Conservation (phyloP, 352 stramenopile species). For the Aphanomyces astaci region DNA sequence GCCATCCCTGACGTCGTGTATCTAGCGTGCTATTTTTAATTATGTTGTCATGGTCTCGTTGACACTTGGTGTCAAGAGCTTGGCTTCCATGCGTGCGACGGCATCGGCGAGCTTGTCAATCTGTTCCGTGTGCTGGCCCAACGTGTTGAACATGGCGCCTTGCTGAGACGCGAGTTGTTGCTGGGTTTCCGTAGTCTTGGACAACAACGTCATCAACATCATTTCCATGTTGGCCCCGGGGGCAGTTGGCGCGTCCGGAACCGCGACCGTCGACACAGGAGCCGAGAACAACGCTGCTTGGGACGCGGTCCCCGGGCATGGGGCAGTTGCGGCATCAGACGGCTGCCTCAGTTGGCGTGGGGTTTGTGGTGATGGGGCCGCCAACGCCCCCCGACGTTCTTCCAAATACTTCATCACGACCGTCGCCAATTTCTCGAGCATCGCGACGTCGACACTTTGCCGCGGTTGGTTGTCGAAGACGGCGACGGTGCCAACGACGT, state of each 20-base stretch:
- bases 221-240: conserved; percentile 75
- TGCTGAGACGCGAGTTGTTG: conserved; percentile 86
- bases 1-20: no score
- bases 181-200: conserved; percentile 80
- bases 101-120: conserved; percentile 80
- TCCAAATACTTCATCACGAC: conserved; percentile 84
- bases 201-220: conserved; percentile 84
- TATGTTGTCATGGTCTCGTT: no score
- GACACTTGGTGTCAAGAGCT: conserved; percentile 35
- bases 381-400: conserved; percentile 73
- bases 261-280: conserved; percentile 32
- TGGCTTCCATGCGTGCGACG: conserved; percentile 84
- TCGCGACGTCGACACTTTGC: conserved; percentile 77
- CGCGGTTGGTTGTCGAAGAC: conserved; percentile 80
- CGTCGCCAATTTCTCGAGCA: conserved; percentile 76
- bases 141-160: conserved; percentile 84
- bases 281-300: background rate
- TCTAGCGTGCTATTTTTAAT: no score
- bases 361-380: conserved; percentile 41
- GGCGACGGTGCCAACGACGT: conserved; percentile 75
- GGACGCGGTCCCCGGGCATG: no score
- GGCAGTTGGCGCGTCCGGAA: conserved; percentile 57
- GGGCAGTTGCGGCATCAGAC: no score
- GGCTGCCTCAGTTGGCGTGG: no score
- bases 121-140: conserved; percentile 83